These are phyloP conservation scores for Delitschia confertaspora DNA, from an alignment of 495 filamentous ascomycete genomes.

Conservation along the genomic window DNA sequence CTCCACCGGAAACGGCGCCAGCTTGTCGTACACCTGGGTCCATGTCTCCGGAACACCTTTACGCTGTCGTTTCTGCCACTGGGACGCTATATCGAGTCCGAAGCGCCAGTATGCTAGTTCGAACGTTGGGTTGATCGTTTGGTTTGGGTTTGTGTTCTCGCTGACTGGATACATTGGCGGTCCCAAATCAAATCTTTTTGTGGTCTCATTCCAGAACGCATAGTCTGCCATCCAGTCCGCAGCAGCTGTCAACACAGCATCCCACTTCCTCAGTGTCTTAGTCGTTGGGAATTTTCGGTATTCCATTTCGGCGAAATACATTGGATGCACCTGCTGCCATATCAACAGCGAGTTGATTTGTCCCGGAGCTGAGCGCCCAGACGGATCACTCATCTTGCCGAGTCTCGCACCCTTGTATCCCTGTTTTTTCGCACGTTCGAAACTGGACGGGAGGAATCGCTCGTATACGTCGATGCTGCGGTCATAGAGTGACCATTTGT, in stretches of 20 bases:
- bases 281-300: conserved; percentile 37
- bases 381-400: conserved; percentile 53
- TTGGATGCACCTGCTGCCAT: conserved; percentile 49
- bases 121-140: conserved; percentile 44
- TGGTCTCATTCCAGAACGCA: conserved; percentile 41
- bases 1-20: conserved; percentile 41
- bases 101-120: conserved; percentile 48
- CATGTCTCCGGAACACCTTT: conserved; percentile 34
- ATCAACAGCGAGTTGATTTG: conserved; percentile 48
- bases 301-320: conserved; percentile 47
- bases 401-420: conserved; percentile 47
- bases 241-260: conserved; percentile 36
- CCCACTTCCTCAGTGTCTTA: conserved; percentile 40
- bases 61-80: conserved; percentile 29
- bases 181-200: conserved; percentile 41
- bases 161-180: conserved; percentile 47
- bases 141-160: conserved; percentile 45
- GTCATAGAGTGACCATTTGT: conserved; percentile 29
- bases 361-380: conserved; percentile 46
- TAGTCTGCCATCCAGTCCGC: conserved; percentile 47
- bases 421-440: conserved; percentile 40
- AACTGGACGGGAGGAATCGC: conserved; percentile 40
- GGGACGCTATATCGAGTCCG: conserved; percentile 37
- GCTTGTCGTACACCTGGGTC: conserved; percentile 37
- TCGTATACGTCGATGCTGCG: conserved; percentile 41